Evolutionary conservation across 2,329 filamentous ascomycete species (phyloP), one percentile per base, ranked within the genome.

Genomic region (Pezicula neosporulosa): DNA sequence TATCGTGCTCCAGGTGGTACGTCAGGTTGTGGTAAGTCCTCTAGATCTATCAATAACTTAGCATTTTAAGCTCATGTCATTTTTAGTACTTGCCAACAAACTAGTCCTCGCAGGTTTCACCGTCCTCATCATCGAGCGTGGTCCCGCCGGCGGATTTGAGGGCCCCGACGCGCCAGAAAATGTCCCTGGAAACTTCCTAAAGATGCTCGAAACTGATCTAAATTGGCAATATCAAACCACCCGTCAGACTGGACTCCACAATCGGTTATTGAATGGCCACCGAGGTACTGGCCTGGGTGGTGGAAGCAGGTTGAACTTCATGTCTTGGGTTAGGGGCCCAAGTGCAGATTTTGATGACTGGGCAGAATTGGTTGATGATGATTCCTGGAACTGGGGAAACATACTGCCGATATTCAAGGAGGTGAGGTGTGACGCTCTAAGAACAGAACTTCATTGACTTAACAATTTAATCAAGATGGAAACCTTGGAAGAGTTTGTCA

Each of bases 341-440:
- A 67, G 9, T 61, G 62, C 12, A 73, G 74, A 65, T 71, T 70
- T 9, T 56, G 69, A 77, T 24, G 66, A 68, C 36, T 77, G 74
- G 75, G 70, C 65, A 5, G 57, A 65, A 19, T 56, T 68, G 3
- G 61, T 68, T 1, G 65, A 63, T 3, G 74, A 77, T 47, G 50
- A 68, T 1, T 60, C 66, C 3, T 81, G 76, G 70, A 70, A 68
- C 55, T 75, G 75, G 50, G 61, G 73, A 5, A 69, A 68, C 8
- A 67, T 77, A 38, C 64, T 73, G 16, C 71, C 72, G 3, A 78
- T 73, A 62, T 67, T 77, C 47, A 63, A 61, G 35, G 72, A 69
- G 51, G 42, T 44, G 27, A 24, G 24, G 2, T 28, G 27, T 16
- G 15, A 9, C 24, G 10, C 15, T 15, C n/a, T n/a, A 15, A 5